Percentiles rank a stretch among this genome's conserved stretches.
phyloP scores from a whole-genome alignment of 2,329 filamentous ascomycete genomes.

The Fusarium udum region DNA sequence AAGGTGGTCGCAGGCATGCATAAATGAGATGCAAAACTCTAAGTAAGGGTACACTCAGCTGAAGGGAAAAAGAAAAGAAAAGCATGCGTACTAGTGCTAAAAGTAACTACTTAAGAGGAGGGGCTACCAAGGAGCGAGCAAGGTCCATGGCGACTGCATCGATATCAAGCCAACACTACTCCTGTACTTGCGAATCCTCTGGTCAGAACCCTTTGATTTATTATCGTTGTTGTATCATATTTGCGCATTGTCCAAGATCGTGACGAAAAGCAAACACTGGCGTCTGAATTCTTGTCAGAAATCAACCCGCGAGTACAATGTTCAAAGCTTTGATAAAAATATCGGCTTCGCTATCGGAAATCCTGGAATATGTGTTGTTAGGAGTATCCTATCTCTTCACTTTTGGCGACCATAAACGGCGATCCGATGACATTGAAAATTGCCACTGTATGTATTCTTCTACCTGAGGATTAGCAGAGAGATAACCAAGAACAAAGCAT shows the following conservation, averaged over 20 bases:
- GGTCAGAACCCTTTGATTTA: neutral
- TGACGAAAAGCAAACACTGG: neutral
- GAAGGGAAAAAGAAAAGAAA: neutral
- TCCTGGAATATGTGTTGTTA: neutral
- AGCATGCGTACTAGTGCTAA: neutral
- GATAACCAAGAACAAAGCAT: neutral
- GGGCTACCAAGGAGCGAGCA: neutral
- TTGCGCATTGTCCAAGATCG: neutral
- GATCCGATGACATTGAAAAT: neutral
- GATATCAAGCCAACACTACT: neutral
- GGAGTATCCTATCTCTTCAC: no score
- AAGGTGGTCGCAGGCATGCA: neutral
- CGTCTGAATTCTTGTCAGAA: neutral
- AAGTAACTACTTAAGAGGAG: neutral
- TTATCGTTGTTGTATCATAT: neutral
- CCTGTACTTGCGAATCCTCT: neutral
- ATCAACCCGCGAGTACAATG: neutral
- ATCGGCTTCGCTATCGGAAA: neutral
- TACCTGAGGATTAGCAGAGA: neutral
- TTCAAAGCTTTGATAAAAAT: neutral
- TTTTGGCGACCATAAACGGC: neutral
- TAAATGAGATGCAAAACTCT: neutral
- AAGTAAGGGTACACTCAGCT: neutral
- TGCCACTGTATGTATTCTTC: neutral
- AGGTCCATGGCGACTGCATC: neutral